These are phyloP conservation scores for Termitomyces sp. DNA, from an alignment of 768 basidiomycete genomes.

Conservation along the genomic window DNA sequence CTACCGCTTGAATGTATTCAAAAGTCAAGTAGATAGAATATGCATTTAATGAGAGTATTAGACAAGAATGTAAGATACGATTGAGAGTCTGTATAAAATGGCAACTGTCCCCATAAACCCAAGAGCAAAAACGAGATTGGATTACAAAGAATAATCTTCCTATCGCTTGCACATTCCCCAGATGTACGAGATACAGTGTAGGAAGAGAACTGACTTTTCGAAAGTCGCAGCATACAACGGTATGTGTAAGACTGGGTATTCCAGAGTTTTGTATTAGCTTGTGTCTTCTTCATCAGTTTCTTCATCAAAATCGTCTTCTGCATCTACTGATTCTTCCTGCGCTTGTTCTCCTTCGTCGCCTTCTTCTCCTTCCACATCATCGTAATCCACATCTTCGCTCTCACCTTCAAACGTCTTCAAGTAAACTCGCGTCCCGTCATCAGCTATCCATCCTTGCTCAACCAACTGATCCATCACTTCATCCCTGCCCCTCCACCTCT, in stretches of 20 bases:
- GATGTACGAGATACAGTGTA: background rate
- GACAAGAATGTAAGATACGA: too few species aligned
- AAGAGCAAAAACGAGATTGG: background rate
- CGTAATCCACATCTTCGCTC: constrained; percentile 18
- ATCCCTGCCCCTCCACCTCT: constrained; percentile 28
- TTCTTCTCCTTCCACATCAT: constrained; percentile 15
- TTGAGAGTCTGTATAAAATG: too few species aligned
- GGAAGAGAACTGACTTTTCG: background rate
- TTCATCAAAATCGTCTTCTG: constrained; percentile 2
- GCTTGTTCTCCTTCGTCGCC: constrained; percentile 19
- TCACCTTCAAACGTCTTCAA: constrained; percentile 28
- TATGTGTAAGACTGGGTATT: background rate
- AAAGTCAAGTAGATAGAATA: background rate
- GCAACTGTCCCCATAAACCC: background rate
- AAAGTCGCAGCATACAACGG: background rate
- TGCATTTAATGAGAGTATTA: background rate
- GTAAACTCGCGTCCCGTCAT: constrained; percentile 17
- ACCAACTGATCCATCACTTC: constrained; percentile 33
- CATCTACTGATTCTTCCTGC: constrained; percentile 16
- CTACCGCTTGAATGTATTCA: background rate
- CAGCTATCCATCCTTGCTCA: constrained; percentile 25
- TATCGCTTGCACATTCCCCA: background rate
- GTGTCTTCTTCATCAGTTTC: constrained; percentile 4
- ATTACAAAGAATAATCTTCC: background rate
- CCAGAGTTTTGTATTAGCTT: background rate